A percentile compares a stretch with the other conserved stretches of the same genome.
phyloP scores from a whole-genome alignment of 2,329 filamentous ascomycete species.

The Monilinia fructigena region DNA sequence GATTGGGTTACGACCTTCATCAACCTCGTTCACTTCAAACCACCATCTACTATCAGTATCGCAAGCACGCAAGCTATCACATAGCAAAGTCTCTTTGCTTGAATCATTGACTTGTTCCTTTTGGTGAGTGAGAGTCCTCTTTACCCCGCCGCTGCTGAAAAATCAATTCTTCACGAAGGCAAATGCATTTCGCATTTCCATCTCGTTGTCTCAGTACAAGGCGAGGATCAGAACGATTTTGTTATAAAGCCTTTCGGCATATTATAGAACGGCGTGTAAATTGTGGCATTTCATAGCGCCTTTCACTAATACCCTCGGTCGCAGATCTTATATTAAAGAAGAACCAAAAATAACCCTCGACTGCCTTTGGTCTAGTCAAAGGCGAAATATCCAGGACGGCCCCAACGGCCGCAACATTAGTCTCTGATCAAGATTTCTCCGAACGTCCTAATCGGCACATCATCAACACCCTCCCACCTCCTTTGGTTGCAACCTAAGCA shows the following conservation, averaged over 20 bases:
- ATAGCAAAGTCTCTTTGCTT: constrained; percentile 1
- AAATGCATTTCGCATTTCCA: not conserved
- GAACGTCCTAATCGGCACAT: constrained; percentile 63
- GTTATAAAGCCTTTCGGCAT: not conserved
- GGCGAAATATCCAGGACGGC: constrained; percentile 60
- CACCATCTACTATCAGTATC: no score
- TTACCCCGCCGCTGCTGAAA: constrained; percentile 10
- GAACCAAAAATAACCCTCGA: constrained; percentile 26
- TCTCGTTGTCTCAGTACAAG: not conserved
- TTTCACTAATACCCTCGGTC: constrained; percentile 15
- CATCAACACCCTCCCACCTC: constrained; percentile 64
- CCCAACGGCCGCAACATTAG: constrained; percentile 59
- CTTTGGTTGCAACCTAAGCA: constrained; percentile 53
- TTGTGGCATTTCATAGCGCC: constrained; percentile 19
- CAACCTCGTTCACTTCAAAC: no score
- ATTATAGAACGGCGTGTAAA: not conserved
- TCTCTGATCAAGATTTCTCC: constrained; percentile 70
- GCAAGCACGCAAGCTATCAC: not conserved
- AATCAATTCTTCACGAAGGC: not conserved
- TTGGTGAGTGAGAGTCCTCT: not conserved
- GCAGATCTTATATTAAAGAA: constrained; percentile 19
- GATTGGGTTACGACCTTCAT: not conserved
- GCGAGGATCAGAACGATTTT: not conserved
- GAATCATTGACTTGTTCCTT: not conserved
- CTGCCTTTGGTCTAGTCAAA: constrained; percentile 68